phyloP scores from a whole-genome alignment of 352 stramenopile species.

The Globisporangium spiculum region DNA sequence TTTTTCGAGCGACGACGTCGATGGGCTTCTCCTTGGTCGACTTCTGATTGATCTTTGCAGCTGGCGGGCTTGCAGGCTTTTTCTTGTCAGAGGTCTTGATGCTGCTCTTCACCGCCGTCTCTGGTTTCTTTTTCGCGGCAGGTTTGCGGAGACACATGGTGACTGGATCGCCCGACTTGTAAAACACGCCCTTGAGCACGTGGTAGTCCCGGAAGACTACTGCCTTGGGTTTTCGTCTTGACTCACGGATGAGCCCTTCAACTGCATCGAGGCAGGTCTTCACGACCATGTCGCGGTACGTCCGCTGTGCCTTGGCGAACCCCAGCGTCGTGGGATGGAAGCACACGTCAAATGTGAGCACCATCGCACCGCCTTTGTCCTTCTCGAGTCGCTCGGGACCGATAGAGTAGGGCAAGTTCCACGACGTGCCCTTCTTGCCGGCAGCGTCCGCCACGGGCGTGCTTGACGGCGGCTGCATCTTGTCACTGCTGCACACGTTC shows the following conservation, averaged over 20 bases:
- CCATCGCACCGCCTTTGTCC: constrained; percentile 74
- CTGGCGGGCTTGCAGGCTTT: not conserved
- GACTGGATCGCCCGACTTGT: constrained; percentile 79
- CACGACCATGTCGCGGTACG: constrained; percentile 87
- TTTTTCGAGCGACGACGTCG: constrained; percentile 15
- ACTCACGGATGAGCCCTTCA: constrained; percentile 54
- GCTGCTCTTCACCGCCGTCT: not conserved
- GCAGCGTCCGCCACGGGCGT: constrained; percentile 27
- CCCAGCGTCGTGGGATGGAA: constrained; percentile 88
- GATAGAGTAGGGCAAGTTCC: constrained; percentile 90
- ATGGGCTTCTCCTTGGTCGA: constrained; percentile 11
- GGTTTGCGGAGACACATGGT: constrained; percentile 64
- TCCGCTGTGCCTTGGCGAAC: constrained; percentile 44
- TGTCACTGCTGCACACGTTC: constrained; percentile 89
- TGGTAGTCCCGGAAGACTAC: constrained; percentile 55
- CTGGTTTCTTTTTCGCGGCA: constrained; percentile 14
- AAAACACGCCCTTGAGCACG: constrained; percentile 82
- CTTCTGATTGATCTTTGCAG: not conserved
- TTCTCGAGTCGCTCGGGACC: constrained; percentile 87
- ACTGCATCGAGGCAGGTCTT: constrained; percentile 86
- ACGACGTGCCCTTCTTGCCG: constrained; percentile 52
- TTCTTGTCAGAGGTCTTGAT: not conserved
- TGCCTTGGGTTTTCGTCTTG: constrained; percentile 17
- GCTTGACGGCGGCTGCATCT: constrained; percentile 77
- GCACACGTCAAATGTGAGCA: constrained; percentile 90